These are phyloP conservation scores for Geum urbanum DNA, from an alignment of 306 rosid genomes.

Conservation along the genomic window DNA sequence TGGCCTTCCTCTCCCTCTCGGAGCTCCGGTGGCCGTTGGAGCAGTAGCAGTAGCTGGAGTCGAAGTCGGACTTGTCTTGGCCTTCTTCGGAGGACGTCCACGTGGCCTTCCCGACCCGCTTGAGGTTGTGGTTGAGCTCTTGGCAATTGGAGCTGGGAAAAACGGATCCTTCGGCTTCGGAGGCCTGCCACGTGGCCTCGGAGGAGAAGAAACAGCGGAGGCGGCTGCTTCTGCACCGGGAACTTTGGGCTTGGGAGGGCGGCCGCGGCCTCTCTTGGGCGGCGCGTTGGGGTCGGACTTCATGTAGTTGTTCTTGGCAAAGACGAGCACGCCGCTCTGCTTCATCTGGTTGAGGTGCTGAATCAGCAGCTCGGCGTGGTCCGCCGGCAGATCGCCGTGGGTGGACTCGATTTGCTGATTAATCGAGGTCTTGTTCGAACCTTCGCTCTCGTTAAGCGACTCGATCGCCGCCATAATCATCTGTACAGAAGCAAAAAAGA, in stretches of 20 bases:
- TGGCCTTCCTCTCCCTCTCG: conserved; percentile 56
- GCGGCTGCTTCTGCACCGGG: conserved; percentile 12
- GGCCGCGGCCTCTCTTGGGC: conserved; percentile 50
- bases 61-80: conserved; percentile 22
- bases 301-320: conserved; percentile 46
- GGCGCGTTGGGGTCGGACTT: conserved; percentile 51
- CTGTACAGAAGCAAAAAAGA: conserved; percentile 11
- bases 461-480: conserved; percentile 51
- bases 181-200: conserved; percentile 51
- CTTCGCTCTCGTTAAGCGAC: conserved; percentile 31
- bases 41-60: conserved; percentile 4
- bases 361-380: conserved; percentile 35
- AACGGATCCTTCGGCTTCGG: conserved; percentile 47
- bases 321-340: conserved; percentile 37
- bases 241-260: conserved; percentile 44
- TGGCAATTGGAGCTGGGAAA: conserved; percentile 31
- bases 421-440: conserved; percentile 43
- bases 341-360: conserved; percentile 41
- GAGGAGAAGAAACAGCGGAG: conserved; percentile 13
- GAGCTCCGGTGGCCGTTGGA: conserved; percentile 22
- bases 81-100: conserved; percentile 56
- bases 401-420: conserved; percentile 39
- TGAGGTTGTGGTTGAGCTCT: conserved; percentile 12
- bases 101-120: conserved; percentile 47
- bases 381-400: conserved; percentile 34